Percentiles rank a stretch among this genome's conserved stretches.
phyloP scores from a whole-genome alignment of 768 basidiomycete genomes.

The Leucocoprinus sp. region DNA sequence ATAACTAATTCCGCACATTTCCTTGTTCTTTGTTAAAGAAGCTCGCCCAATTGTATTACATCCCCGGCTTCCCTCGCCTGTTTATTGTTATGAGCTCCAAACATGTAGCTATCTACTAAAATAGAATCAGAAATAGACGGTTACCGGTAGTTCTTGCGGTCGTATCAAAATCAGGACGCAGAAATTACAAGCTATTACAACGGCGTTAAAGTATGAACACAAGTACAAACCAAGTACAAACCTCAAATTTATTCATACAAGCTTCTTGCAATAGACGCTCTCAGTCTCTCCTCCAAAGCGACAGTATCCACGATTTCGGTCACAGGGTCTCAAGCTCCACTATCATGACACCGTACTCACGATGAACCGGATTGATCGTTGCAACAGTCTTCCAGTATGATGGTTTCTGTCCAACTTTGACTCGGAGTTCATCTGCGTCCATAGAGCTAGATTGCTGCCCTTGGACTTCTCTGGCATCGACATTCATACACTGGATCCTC shows the following conservation, averaged over 20 bases:
- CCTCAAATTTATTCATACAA: neutral
- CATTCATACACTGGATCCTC: neutral
- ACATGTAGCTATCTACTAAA: conserved; percentile 6
- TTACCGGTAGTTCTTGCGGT: neutral
- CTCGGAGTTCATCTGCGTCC: conserved; percentile 3
- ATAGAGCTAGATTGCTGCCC: neutral
- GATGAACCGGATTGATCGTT: conserved; percentile 10
- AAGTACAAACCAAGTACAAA: neutral
- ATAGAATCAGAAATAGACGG: neutral
- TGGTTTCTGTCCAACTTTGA: conserved; percentile 13
- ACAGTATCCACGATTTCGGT: conserved; percentile 17
- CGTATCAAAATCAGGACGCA: neutral
- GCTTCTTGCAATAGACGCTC: too few relatives aligned
- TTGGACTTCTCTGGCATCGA: conserved; percentile 4
- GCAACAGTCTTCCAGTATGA: conserved; percentile 1
- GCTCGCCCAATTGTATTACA: conserved; percentile 6
- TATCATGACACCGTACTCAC: conserved; percentile 7
- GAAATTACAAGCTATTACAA: neutral
- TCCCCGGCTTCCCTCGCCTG: conserved; percentile 1
- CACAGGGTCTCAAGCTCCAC: conserved; percentile 12
- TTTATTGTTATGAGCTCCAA: conserved; percentile 6
- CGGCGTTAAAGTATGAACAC: neutral
- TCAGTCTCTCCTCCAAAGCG: conserved; percentile 35
- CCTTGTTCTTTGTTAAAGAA: conserved; percentile 3
- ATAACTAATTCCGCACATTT: conserved; percentile 7